A percentile compares a stretch with the other conserved stretches of the same genome.
Evolutionary conservation across 176 grass and related monocot genomes (phyloP).

Genomic region (Tuctoria greenei): DNA sequence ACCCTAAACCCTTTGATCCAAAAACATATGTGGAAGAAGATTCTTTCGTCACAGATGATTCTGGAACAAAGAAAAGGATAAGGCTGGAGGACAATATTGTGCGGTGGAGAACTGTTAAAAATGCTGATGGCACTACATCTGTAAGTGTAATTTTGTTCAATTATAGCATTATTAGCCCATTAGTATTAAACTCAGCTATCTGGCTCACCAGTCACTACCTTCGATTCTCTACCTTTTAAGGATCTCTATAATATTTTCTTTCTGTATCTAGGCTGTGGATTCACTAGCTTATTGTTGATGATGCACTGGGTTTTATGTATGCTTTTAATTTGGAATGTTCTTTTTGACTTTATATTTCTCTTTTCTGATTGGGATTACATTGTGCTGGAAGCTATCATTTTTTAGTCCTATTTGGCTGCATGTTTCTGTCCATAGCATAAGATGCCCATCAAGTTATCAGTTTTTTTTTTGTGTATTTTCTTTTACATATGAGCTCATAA

Average conservation of each 20-base stretch:
- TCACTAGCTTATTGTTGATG: conserved; percentile 19
- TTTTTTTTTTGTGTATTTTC: not conserved
- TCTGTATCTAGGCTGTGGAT: conserved; percentile 4
- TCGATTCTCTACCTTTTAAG: conserved; percentile 13
- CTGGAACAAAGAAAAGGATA: conserved; percentile 84
- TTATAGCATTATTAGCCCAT: conserved; percentile 10
- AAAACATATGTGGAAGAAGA: conserved; percentile 96
- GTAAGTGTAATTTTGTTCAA: conserved; percentile 57
- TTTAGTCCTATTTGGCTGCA: not conserved
- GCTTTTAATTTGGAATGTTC: not conserved
- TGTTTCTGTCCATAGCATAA: conserved; percentile 13
- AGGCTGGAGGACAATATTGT: conserved; percentile 91
- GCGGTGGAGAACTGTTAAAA: conserved; percentile 81
- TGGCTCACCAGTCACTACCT: conserved; percentile 23
- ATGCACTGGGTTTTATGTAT: conserved; percentile 17
- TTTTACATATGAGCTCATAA: conserved; percentile 1
- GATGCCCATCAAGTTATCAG: not conserved
- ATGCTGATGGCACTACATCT: conserved; percentile 70
- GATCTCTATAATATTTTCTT: not conserved
- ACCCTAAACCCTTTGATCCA: conserved; percentile 82
- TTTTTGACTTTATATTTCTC: not conserved
- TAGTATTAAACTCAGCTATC: conserved; percentile 18
- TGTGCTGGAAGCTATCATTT: not conserved
- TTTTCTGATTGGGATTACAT: not conserved
- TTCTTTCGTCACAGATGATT: conserved; percentile 86